Percentiles rank a stretch among this genome's conserved stretches.
Conservation (phyloP, 768 basidiomycete genomes). For the Russula compacta region DNA sequence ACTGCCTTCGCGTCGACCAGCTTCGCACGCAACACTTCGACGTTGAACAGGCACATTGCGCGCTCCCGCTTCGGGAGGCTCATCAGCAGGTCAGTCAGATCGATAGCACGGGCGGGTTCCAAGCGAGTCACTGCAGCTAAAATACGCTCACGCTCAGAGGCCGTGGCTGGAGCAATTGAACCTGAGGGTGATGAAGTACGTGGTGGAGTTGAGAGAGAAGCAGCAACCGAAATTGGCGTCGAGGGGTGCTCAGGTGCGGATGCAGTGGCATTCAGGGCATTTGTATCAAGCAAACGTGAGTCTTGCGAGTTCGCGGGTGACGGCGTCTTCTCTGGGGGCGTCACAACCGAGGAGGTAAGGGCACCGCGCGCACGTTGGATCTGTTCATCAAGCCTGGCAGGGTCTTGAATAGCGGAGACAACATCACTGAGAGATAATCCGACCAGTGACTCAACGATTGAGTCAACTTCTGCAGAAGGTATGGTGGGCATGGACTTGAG, state of each 20-base stretch:
- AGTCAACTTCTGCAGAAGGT: slow-evolving; percentile 45
- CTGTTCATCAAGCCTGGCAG: slow-evolving; percentile 55
- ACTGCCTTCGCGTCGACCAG: slow-evolving; percentile 76
- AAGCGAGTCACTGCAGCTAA: slow-evolving; percentile 54
- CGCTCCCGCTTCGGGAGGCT: slow-evolving; percentile 82
- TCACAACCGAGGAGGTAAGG: slow-evolving; percentile 26
- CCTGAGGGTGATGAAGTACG: slow-evolving; percentile 73
- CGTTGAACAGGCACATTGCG: slow-evolving; percentile 85
- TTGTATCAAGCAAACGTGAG: slow-evolving; percentile 58
- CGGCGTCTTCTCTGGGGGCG: slow-evolving; percentile 43
- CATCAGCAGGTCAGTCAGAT: slow-evolving; percentile 75
- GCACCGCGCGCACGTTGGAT: slow-evolving; percentile 33
- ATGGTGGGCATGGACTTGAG: slow-evolving; percentile 51
- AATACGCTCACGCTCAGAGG: slow-evolving; percentile 70
- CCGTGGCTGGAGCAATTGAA: slow-evolving; percentile 40
- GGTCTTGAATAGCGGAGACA: slow-evolving; percentile 65
- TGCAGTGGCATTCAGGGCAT: slow-evolving; percentile 59
- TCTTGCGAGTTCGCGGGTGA: slow-evolving; percentile 57
- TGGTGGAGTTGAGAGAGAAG: slow-evolving; percentile 70
- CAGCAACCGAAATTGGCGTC: slow-evolving; percentile 71
- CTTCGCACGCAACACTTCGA: slow-evolving; percentile 68
- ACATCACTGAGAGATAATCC: slow-evolving; percentile 65
- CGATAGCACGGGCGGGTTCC: slow-evolving; percentile 48
- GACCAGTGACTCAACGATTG: slow-evolving; percentile 66
- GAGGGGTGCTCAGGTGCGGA: slow-evolving; percentile 88